Evolutionary conservation across 2,329 filamentous ascomycete genomes (phyloP).

Genomic region (Fusarium graminum): DNA sequence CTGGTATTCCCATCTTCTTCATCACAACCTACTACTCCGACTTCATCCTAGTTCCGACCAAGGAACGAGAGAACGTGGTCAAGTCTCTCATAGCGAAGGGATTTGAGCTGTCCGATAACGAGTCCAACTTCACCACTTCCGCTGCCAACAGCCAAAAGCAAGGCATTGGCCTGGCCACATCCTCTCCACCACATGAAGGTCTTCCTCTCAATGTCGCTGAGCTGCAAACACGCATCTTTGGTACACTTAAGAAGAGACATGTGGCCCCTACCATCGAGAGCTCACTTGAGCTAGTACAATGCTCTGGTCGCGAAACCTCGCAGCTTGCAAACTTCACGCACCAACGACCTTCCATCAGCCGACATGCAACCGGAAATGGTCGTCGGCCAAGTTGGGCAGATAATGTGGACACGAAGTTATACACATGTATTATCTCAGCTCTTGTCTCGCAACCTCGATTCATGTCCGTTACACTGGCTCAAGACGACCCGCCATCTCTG

Average conservation of each 20-base stretch:
- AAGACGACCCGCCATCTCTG: conserved; percentile 79
- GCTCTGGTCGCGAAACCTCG: conserved; percentile 73
- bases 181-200: conserved; percentile 73
- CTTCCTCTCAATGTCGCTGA: conserved; percentile 83
- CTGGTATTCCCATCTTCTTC: conserved; percentile 97
- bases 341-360: conserved; percentile 54
- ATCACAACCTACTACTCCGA: conserved; percentile 98
- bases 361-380: conserved; percentile 55
- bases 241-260: conserved; percentile 80
- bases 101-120: conserved; percentile 84
- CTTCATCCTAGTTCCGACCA: conserved; percentile 90
- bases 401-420: conserved; percentile 72
- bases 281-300: conserved; percentile 81
- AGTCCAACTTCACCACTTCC: conserved; percentile 74
- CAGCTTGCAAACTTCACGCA: conserved; percentile 56
- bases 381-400: conserved; percentile 65
- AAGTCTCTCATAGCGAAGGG: conserved; percentile 81
- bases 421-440: conserved; percentile 72
- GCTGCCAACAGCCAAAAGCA: conserved; percentile 54
- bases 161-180: conserved; percentile 54
- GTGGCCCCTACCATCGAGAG: conserved; percentile 80
- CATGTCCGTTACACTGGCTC: conserved; percentile 79
- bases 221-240: conserved; percentile 85
- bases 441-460: conserved; percentile 74
- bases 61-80: conserved; percentile 79